phyloP scores from a whole-genome alignment of 73 alveolate genomes.

The Loxodes magnus region DNA sequence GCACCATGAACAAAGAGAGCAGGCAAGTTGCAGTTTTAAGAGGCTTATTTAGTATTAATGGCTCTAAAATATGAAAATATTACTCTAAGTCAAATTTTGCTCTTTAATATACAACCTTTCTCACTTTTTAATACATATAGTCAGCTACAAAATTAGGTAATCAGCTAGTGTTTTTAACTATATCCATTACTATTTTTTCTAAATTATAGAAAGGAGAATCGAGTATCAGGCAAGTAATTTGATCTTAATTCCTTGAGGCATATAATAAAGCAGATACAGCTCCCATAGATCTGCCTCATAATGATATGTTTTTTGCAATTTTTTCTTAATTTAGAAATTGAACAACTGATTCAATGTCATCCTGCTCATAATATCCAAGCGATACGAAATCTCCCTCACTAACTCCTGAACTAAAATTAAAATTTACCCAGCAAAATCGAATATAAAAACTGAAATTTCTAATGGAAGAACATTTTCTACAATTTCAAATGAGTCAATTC shows the following conservation, averaged over 20 bases:
- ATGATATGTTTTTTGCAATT: slow-evolving; percentile 31
- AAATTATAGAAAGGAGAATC: slow-evolving; percentile 54
- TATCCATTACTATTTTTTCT: slow-evolving; percentile 25
- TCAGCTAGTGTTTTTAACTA: slow-evolving; percentile 29
- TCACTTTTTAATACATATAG: slow-evolving; percentile 18
- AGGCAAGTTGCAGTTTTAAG: slow-evolving; percentile 68
- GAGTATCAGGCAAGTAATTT: slow-evolving; percentile 39
- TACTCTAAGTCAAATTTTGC: slow-evolving; percentile 43
- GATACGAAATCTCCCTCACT: slow-evolving; percentile 59
- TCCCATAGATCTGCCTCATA: slow-evolving; percentile 73
- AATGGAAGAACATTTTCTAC: too few relatives aligned
- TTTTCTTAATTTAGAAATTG: slow-evolving; percentile 30
- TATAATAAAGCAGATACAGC: slow-evolving; percentile 53
- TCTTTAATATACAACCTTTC: slow-evolving; percentile 19
- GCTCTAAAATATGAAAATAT: too few relatives aligned
- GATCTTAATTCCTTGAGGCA: slow-evolving; percentile 42
- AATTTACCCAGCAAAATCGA: slow-evolving; percentile 62
- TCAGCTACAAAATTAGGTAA: slow-evolving; percentile 36
- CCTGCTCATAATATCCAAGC: slow-evolving; percentile 51
- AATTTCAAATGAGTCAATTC: slow-evolving; percentile 40
- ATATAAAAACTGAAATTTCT: too few relatives aligned
- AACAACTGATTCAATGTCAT: slow-evolving; percentile 38
- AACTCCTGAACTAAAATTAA: too few relatives aligned
- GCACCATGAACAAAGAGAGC: slow-evolving; percentile 69
- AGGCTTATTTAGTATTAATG: slow-evolving; percentile 40